Base-by-base conservation (phyloP, 2,329 filamentous ascomycete species). In the Colletotrichum karsti region DNA sequence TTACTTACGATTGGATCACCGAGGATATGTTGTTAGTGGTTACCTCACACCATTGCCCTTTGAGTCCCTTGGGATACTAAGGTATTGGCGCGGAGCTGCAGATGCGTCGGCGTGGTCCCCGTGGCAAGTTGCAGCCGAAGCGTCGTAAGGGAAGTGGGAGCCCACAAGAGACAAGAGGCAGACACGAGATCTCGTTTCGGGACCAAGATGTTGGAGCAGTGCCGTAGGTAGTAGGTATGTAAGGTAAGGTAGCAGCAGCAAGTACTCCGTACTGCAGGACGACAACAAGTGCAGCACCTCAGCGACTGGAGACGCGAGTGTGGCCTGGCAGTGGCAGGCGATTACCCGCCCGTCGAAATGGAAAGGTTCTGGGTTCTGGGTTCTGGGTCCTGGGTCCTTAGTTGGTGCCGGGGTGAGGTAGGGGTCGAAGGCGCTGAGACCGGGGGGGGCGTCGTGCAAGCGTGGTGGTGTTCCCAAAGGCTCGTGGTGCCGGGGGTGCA, bases 131-230 rank as follows among this genome's bases (percentile, higher is more conserved):
- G 60, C 60, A 67, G 60, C 63, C 26, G 55, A 53, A 54, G 55
- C 46, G 61, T 68, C 54, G 65, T 63, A 65, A 68, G 65, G 65
- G 35, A 64, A 65, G 65, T 65, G 54, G 61, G 54, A 65, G 65
- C 62, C 64, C 59, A 54, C 61, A 65, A n/a, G 65, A 46, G 65
- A 68, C 46, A 41, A 41, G 53, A 68, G 37, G 41, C 46, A 67
- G 66, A 67, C 66, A 69, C 66, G 66, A 69, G 66, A 69, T 69
- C 66, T 69, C 63, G 66, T 69, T 69, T 69, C 66, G 66, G 66
- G 55, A 50, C 63, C 66, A 67, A 69, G 63, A 57, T 69, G 63
- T 64, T 68, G 60, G 60, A 65, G 65, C 65, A 58, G n/a, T n/a
- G n/a, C n/a, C n/a, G n/a, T n/a, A n/a, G n/a, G n/a, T n/a, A n/a